phyloP scores from a whole-genome alignment of 1,284 basidiomycete species.

The Taiwanofungus camphoratus region DNA sequence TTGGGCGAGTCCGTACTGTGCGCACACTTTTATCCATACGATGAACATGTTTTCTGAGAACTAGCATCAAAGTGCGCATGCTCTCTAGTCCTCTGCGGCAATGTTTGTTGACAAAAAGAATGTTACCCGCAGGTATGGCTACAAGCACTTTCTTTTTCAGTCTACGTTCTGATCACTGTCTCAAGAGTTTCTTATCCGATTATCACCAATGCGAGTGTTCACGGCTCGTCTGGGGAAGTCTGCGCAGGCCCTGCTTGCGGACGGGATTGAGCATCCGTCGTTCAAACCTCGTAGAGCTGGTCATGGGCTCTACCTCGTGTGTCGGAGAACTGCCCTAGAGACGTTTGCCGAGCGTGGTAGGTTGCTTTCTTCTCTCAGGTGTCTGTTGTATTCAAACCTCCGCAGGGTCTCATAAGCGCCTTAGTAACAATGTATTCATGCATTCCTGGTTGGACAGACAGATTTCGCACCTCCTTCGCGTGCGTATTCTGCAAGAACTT shows the following conservation, averaged over 20 bases:
- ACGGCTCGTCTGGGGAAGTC: constrained; percentile 13
- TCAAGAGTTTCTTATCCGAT: constrained; percentile 64
- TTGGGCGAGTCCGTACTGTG: constrained; percentile 73
- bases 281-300: constrained; percentile 44
- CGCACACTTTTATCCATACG: constrained; percentile 17
- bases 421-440: constrained; percentile 6
- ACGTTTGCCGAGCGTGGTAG: constrained; percentile 30
- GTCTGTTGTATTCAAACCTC: neutral
- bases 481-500: constrained; percentile 70
- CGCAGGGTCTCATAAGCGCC: constrained; percentile 10
- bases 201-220: constrained; percentile 44
- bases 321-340: constrained; percentile 45
- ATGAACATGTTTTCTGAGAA: neutral
- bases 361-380: constrained; percentile 12
- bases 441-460: constrained; percentile 45
- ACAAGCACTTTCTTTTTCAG: no score
- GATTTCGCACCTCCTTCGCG: constrained; percentile 56
- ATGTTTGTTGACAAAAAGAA: constrained; percentile 44
- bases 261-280: constrained; percentile 62
- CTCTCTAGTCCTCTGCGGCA: constrained; percentile 53
- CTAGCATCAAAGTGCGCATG: constrained; percentile 58
- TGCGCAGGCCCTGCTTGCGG: constrained; percentile 42
- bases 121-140: constrained; percentile 57
- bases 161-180: neutral
- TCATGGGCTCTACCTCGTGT: constrained; percentile 46